Percentiles rank a stretch among this genome's conserved stretches.
Evolutionary conservation across 257 asterid species (phyloP).

Genomic region (Solanum commersonii): DNA sequence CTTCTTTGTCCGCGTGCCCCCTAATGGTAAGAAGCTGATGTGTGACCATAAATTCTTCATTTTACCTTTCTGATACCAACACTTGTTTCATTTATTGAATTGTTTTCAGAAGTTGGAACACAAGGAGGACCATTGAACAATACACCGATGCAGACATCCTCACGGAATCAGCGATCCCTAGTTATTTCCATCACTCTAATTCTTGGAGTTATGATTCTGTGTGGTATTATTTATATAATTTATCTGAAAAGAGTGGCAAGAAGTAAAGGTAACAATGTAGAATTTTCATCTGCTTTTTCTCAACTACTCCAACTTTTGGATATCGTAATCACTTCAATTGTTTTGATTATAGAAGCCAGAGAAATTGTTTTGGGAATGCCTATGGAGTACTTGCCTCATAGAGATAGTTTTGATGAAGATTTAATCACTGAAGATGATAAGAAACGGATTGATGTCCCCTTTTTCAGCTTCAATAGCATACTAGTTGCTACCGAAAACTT

Average conservation of each 20-base stretch:
- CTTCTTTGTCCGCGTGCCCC: slow-evolving; percentile 10
- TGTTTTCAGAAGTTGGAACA: neutral
- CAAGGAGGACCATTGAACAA: neutral
- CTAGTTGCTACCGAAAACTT: slow-evolving; percentile 36
- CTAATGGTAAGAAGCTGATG: slow-evolving; percentile 7
- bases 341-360: neutral
- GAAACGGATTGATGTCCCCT: slow-evolving; percentile 23
- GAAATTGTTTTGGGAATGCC: slow-evolving; percentile 2
- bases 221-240: slow-evolving; percentile 13
- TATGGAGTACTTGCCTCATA: neutral
- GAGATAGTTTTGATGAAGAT: slow-evolving; percentile 10
- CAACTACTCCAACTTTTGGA: neutral
- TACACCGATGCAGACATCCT: neutral
- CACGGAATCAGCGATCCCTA: neutral
- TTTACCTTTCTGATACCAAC: neutral
- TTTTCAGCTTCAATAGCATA: slow-evolving; percentile 25
- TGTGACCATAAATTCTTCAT: neutral
- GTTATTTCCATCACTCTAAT: neutral
- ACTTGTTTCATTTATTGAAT: neutral
- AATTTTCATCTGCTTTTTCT: neutral
- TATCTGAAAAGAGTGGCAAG: slow-evolving; percentile 1
- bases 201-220: slow-evolving; percentile 11
- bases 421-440: slow-evolving; percentile 22
- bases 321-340: neutral
- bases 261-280: slow-evolving; percentile 5